phyloP scores from a whole-genome alignment of 352 stramenopile genomes.

The Pythium diclinum region DNA sequence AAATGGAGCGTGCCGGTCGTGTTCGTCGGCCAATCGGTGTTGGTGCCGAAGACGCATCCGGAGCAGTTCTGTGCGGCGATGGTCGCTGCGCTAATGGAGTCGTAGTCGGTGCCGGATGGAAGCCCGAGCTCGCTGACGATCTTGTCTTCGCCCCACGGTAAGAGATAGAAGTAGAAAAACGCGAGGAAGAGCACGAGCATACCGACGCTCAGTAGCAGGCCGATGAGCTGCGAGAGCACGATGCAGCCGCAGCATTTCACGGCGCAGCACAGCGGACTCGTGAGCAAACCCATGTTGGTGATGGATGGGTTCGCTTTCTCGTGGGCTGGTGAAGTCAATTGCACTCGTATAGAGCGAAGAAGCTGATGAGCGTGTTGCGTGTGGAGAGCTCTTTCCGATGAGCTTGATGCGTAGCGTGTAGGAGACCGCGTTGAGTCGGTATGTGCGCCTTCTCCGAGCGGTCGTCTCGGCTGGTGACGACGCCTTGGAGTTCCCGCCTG shows the following conservation, averaged over 20 bases:
- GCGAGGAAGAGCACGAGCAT: slow-evolving; percentile 51
- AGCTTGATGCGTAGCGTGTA: background rate
- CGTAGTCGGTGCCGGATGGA: slow-evolving; percentile 42
- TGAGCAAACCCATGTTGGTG: slow-evolving; percentile 27
- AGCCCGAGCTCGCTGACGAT: slow-evolving; percentile 56
- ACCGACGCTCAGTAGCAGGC: slow-evolving; percentile 51
- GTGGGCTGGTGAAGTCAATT: background rate
- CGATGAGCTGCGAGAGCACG: slow-evolving; percentile 63
- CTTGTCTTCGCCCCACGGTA: slow-evolving; percentile 76
- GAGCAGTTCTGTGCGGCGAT: slow-evolving; percentile 70
- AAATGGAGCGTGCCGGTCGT: slow-evolving; percentile 65
- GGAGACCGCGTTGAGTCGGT: background rate
- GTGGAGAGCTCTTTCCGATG: background rate
- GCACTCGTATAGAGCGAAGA: background rate
- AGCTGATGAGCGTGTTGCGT: background rate
- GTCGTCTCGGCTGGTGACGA: background rate
- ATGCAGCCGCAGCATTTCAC: slow-evolving; percentile 80
- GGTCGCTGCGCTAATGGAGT: slow-evolving; percentile 45
- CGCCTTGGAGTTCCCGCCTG: background rate
- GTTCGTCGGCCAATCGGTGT: slow-evolving; percentile 79
- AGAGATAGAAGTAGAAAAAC: slow-evolving; percentile 64
- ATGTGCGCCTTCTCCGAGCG: background rate
- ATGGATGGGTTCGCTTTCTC: background rate
- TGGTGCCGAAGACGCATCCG: slow-evolving; percentile 80
- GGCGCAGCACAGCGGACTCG: slow-evolving; percentile 50